Evolutionary conservation across 352 stramenopile species (phyloP).

Genomic region (Thraustotheca clavata): DNA sequence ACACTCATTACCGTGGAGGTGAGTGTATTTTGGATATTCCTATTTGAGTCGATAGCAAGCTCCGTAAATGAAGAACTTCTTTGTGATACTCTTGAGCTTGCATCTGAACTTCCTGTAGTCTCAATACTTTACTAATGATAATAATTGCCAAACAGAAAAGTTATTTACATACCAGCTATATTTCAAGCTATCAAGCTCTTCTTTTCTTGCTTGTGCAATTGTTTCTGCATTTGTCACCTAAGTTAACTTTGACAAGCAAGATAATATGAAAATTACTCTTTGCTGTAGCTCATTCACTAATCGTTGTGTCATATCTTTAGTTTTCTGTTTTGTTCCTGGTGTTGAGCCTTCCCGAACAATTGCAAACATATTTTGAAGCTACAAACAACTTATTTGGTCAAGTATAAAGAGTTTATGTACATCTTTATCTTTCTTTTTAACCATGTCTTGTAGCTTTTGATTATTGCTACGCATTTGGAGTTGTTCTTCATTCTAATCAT

Average conservation of each 20-base stretch:
- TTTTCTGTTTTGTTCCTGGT: not conserved
- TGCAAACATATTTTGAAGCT: not conserved
- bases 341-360: not conserved
- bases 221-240: not conserved
- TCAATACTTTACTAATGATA: not conserved
- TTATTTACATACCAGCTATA: conserved; percentile 12
- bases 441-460: conserved; percentile 1
- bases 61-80: not conserved
- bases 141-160: not conserved
- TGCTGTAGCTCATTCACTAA: conserved; percentile 1
- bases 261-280: not conserved
- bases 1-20: too few species aligned
- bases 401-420: not conserved
- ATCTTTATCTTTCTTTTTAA: conserved; percentile 5
- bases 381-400: not conserved
- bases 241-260: not conserved
- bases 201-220: not conserved
- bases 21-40: too few species aligned
- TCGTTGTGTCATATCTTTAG: not conserved
- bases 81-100: conserved; percentile 3
- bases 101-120: not conserved
- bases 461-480: not conserved
- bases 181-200: not conserved
- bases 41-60: too few species aligned
- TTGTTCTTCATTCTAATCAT: not conserved